These are phyloP conservation scores for Diversispora epigaea DNA, from an alignment of 192 early-diverging fungal species.

Conservation along the genomic window DNA sequence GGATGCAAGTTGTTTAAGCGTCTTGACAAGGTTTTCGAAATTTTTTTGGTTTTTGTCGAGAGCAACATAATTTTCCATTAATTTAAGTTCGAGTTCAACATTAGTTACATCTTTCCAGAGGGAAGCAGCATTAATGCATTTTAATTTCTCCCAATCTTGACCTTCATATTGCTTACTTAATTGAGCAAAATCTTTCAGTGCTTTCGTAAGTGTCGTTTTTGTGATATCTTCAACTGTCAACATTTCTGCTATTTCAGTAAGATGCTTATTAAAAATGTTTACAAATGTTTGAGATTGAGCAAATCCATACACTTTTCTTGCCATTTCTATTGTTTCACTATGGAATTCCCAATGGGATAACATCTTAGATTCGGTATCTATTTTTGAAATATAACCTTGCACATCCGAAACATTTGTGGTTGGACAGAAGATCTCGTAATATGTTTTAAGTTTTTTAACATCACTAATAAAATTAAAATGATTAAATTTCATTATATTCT, in stretches of 20 bases:
- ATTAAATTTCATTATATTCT: background rate
- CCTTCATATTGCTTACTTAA: background rate
- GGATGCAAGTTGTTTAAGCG: background rate
- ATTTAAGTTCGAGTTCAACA: conserved; percentile 7
- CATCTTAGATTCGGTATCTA: background rate
- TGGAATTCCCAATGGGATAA: background rate
- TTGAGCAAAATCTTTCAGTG: background rate
- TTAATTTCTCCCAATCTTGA: conserved; percentile 14
- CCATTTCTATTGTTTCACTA: background rate
- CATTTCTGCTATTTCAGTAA: background rate
- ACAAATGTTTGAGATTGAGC: conserved; percentile 9
- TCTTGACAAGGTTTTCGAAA: background rate
- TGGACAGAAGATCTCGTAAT: conserved; percentile 2
- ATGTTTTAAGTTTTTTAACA: background rate
- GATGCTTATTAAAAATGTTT: conserved; percentile 5
- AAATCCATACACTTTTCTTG: background rate
- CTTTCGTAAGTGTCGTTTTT: background rate
- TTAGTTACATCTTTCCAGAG: conserved; percentile 26
- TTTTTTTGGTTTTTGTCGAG: background rate
- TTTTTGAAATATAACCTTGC: background rate
- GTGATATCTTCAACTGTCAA: background rate
- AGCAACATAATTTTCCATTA: background rate
- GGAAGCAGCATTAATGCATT: background rate
- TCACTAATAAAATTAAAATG: background rate
- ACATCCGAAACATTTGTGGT: background rate